Conservation (phyloP, 2,329 filamentous ascomycete species). For the Aspergillus proliferans region DNA sequence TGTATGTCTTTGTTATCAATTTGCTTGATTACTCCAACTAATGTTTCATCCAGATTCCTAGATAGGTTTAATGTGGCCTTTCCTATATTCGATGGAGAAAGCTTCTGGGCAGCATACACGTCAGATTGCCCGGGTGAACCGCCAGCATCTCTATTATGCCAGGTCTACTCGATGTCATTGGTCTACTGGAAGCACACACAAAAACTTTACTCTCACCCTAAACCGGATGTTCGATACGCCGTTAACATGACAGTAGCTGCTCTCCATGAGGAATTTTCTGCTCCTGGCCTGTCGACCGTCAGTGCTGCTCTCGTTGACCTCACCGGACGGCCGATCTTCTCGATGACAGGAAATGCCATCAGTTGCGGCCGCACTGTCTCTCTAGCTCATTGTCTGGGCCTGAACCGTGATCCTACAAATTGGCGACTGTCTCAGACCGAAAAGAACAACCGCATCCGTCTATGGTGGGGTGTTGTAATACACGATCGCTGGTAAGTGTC, state of each 20-base stretch:
- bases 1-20: conserved; percentile 33
- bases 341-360: conserved; percentile 53
- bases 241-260: conserved; percentile 59
- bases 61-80: conserved; percentile 55
- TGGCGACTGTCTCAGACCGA: conserved; percentile 49
- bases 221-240: conserved; percentile 54
- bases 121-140: conserved; percentile 43
- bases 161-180: conserved; percentile 53
- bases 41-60: conserved; percentile 43
- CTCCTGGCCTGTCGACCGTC: conserved; percentile 54
- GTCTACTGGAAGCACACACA: conserved; percentile 52
- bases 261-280: conserved; percentile 54
- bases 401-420: conserved; percentile 50
- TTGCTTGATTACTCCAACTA: neutral
- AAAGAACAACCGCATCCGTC: conserved; percentile 46
- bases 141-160: conserved; percentile 52
- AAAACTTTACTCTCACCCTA: conserved; percentile 39
- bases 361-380: conserved; percentile 50
- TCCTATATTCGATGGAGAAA: conserved; percentile 52
- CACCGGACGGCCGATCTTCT: conserved; percentile 54
- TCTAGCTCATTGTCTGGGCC: conserved; percentile 50
- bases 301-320: conserved; percentile 54
- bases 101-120: conserved; percentile 47
- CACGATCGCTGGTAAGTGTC: conserved; percentile 47
- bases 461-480: conserved; percentile 54